Evolutionary conservation across 1,284 basidiomycete genomes (phyloP).

Genomic region (Cutaneotrichosporon sp.): DNA sequence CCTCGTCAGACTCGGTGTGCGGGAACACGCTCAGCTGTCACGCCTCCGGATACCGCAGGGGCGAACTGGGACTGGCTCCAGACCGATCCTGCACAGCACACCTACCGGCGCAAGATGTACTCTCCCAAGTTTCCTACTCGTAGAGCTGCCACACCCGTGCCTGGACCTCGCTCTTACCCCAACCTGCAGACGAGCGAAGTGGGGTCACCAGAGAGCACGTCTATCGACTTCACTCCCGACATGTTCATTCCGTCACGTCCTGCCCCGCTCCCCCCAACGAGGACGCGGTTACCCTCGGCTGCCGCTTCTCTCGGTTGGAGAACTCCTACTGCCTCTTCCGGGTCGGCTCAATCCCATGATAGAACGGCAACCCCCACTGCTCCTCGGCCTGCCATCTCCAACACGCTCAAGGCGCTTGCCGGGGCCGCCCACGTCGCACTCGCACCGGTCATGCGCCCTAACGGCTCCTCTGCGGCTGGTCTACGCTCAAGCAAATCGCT

Average conservation of each 20-base stretch:
- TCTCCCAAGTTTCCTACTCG: neutral
- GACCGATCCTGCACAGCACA: neutral
- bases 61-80: neutral
- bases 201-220: neutral
- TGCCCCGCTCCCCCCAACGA: neutral
- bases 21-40: neutral
- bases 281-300: neutral
- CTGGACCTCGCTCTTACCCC: neutral
- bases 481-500: neutral
- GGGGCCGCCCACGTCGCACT: neutral
- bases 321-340: neutral
- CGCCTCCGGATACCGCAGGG: neutral
- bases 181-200: neutral
- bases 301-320: neutral
- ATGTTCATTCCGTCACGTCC: neutral
- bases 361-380: neutral
- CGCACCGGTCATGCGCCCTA: neutral
- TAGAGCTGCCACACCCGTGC: neutral
- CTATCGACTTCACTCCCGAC: neutral
- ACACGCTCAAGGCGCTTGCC: neutral
- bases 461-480: neutral
- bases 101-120: neutral
- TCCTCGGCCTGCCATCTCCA: neutral
- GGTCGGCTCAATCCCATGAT: neutral
- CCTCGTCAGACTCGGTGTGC: neutral